These are phyloP conservation scores for Corylus americana DNA, from an alignment of 306 rosid species.

Conservation along the genomic window DNA sequence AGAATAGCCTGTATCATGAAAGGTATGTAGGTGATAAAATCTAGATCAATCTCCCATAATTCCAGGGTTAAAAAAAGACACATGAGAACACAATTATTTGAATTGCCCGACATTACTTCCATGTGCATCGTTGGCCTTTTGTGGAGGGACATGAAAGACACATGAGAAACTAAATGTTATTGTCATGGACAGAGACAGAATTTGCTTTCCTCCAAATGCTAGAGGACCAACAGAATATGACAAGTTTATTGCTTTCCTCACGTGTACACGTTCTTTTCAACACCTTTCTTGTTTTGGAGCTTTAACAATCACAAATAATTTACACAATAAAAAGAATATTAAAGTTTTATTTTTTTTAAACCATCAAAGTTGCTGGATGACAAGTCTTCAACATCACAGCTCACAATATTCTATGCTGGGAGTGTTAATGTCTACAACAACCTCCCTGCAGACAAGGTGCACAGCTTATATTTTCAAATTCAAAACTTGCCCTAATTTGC, in stretches of 20 bases:
- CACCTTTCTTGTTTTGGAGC: background rate
- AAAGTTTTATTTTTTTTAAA: too few relatives aligned
- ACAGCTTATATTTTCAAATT: background rate
- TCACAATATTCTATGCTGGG: constrained; percentile 39
- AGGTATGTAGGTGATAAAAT: too few relatives aligned
- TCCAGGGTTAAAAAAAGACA: too few relatives aligned
- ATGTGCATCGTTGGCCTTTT: background rate
- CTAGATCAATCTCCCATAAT: too few relatives aligned
- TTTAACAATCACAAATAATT: background rate
- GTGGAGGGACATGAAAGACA: background rate
- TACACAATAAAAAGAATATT: background rate
- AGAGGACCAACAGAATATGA: background rate
- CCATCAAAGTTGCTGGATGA: background rate
- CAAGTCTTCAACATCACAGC: constrained; percentile 20
- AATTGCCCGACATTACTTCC: background rate
- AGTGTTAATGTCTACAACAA: constrained; percentile 28
- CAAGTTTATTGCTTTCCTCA: background rate
- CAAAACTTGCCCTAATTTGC: background rate
- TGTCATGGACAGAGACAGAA: background rate
- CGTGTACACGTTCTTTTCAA: background rate
- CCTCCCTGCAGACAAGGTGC: constrained; percentile 31
- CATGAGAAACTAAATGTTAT: background rate
- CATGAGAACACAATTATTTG: background rate
- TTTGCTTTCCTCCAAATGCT: background rate
- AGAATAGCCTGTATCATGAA: too few relatives aligned